Percentiles rank a stretch among this genome's conserved stretches.
Evolutionary conservation across 2,329 filamentous ascomycete species (phyloP).

Genomic region (Cryphonectria parasitica): DNA sequence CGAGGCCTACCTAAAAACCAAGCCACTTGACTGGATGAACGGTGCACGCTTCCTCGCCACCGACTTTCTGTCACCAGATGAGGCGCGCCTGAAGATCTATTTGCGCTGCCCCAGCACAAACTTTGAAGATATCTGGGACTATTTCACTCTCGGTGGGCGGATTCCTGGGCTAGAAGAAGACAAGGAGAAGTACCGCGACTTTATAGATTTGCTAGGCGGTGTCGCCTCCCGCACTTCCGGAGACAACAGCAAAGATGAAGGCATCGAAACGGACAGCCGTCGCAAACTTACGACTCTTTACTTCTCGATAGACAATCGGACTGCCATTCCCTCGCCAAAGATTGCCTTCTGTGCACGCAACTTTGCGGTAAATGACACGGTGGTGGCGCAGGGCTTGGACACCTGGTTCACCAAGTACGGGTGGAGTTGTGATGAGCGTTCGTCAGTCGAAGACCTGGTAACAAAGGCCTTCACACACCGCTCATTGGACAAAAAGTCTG

Average conservation of each 20-base stretch:
- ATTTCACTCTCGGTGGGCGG: slow-evolving; percentile 17
- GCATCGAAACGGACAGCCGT: too few relatives aligned
- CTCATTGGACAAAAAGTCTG: too few relatives aligned
- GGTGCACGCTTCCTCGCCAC: slow-evolving; percentile 5
- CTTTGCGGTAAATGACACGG: slow-evolving; percentile 10
- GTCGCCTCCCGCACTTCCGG: neutral
- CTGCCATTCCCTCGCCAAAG: too few relatives aligned
- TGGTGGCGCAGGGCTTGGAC: slow-evolving; percentile 15
- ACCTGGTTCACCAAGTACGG: slow-evolving; percentile 17
- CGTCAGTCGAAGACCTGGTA: neutral
- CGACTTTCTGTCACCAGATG: slow-evolving; percentile 18
- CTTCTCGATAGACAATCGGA: slow-evolving; percentile 7
- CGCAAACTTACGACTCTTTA: slow-evolving; percentile 1
- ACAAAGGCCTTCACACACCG: neutral
- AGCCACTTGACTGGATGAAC: too few relatives aligned
- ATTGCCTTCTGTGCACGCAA: too few relatives aligned
- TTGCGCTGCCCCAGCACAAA: slow-evolving; percentile 7
- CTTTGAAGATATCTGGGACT: slow-evolving; percentile 25
- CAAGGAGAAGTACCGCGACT: slow-evolving; percentile 13
- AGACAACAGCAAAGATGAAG: neutral
- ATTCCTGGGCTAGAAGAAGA: slow-evolving; percentile 17
- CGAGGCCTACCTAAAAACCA: slow-evolving; percentile 13
- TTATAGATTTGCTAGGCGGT: slow-evolving; percentile 9
- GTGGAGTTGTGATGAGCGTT: slow-evolving; percentile 2
- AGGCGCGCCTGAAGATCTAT: slow-evolving; percentile 21